phyloP scores from a whole-genome alignment of 164 flowering plant genomes.

The Dillenia suffruticosa region DNA sequence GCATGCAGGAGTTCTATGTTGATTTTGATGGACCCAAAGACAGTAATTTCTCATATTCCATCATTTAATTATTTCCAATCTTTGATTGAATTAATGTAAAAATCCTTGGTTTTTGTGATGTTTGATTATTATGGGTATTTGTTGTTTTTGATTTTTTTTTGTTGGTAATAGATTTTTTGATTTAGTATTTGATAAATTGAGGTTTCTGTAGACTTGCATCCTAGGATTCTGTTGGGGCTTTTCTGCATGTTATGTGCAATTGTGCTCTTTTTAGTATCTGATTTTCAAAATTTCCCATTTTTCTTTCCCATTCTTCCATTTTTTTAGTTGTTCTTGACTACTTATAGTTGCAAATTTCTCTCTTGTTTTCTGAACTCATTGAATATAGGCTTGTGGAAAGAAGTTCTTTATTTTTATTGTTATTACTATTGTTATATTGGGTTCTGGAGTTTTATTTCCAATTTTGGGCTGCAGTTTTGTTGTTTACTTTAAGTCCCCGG shows the following conservation, averaged over 20 bases:
- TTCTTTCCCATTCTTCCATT: not conserved
- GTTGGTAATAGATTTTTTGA: constrained; percentile 3
- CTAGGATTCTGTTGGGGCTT: too few relatives aligned
- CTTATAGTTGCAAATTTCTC: too few relatives aligned
- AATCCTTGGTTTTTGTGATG: not conserved
- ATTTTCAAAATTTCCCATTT: too few relatives aligned
- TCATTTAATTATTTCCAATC: not conserved
- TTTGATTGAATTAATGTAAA: not conserved
- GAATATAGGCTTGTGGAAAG: too few relatives aligned
- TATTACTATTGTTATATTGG: too few relatives aligned
- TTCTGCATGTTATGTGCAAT: too few relatives aligned
- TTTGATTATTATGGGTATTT: not conserved
- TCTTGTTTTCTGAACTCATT: not conserved
- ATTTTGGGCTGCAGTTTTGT: constrained; percentile 8
- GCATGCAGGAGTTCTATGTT: constrained; percentile 92
- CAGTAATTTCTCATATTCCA: constrained; percentile 46
- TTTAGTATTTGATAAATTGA: not conserved
- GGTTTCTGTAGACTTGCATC: too few relatives aligned
- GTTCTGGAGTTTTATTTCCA: not conserved
- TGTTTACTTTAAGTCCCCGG: constrained; percentile 10
- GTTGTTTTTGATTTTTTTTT: not conserved
- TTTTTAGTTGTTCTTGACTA: not conserved
- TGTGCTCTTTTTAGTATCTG: too few relatives aligned
- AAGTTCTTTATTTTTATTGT: too few relatives aligned
- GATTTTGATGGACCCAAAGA: constrained; percentile 89